Conservation (phyloP, 1,139 yeast genomes). For the Sugiyamaella xylanicola region DNA sequence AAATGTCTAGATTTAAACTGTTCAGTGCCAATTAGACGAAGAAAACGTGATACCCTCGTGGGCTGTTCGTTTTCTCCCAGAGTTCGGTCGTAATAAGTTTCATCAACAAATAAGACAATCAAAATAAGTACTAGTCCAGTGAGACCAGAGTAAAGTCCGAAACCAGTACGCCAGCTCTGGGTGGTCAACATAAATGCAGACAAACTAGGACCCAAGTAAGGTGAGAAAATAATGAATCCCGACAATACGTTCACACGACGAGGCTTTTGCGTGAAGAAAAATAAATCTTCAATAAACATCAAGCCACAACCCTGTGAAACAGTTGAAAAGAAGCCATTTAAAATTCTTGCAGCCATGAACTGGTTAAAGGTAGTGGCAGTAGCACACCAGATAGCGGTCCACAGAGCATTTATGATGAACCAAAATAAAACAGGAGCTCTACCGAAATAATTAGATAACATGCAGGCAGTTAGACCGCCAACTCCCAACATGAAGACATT, state of each 20-base stretch:
- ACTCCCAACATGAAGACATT: conserved; percentile 23
- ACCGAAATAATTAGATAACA: conserved; percentile 18
- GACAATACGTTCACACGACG: conserved; percentile 21
- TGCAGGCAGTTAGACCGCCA: conserved; percentile 19
- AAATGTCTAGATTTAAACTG: conserved; percentile 16
- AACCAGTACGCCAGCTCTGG: conserved; percentile 22
- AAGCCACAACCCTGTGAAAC: conserved; percentile 21
- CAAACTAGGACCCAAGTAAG: conserved; percentile 21
- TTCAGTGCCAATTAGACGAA: conserved; percentile 19
- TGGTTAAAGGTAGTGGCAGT: conserved; percentile 18
- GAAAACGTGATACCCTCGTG: conserved; percentile 8
- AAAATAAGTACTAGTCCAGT: conserved; percentile 22
- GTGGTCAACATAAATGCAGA: conserved; percentile 20
- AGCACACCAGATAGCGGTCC: conserved; percentile 25
- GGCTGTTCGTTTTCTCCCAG: conserved; percentile 13
- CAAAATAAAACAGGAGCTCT: conserved; percentile 21
- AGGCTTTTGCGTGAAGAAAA: conserved; percentile 18
- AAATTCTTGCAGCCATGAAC: conserved; percentile 23
- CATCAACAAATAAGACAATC: conserved; percentile 19
- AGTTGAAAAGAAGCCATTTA: conserved; percentile 23
- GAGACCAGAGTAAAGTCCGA: conserved; percentile 20
- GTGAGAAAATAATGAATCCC: conserved; percentile 20
- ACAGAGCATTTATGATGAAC: conserved; percentile 20
- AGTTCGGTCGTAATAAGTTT: conserved; percentile 20
- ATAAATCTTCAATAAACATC: conserved; percentile 24